Evolutionary conservation across 768 basidiomycete species (phyloP).

Genomic region (Lepiota brunneoincarnata): DNA sequence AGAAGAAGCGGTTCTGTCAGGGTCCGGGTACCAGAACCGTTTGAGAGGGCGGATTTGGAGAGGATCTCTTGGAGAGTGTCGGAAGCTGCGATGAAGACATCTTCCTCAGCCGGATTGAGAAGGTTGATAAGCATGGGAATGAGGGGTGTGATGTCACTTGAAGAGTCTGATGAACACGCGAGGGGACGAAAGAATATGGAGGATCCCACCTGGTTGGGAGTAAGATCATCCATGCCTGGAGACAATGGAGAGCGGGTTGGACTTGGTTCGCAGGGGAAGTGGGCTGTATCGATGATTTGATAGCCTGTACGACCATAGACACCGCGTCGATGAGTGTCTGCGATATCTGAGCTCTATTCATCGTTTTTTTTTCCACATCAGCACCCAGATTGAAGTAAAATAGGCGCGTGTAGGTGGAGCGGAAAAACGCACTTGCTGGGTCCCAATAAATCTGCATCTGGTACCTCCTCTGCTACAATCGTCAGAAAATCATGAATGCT

Average conservation of each 20-base stretch:
- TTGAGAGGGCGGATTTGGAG: constrained; percentile 66
- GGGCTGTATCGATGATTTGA: constrained; percentile 53
- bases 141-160: constrained; percentile 67
- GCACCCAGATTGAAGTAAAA: background rate
- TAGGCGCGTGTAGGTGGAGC: background rate
- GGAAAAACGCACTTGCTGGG: constrained; percentile 59
- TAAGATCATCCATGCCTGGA: constrained; percentile 79
- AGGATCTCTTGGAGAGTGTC: constrained; percentile 79
- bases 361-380: background rate
- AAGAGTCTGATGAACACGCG: background rate
- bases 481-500: constrained; percentile 71
- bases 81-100: constrained; percentile 60
- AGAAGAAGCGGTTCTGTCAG: constrained; percentile 85
- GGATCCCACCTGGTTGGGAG: constrained; percentile 61
- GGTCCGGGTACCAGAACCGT: constrained; percentile 64
- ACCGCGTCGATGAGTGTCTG: constrained; percentile 66
- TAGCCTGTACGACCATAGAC: constrained; percentile 67
- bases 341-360: constrained; percentile 57
- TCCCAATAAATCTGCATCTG: constrained; percentile 70
- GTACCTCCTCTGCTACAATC: constrained; percentile 83
- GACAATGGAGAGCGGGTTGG: constrained; percentile 70
- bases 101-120: constrained; percentile 49
- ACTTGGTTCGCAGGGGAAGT: constrained; percentile 43
- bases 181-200: background rate
- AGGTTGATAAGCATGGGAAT: constrained; percentile 64